Base-by-base conservation (phyloP, 352 stramenopile species). In the Phytophthora pistaciae region DNA sequence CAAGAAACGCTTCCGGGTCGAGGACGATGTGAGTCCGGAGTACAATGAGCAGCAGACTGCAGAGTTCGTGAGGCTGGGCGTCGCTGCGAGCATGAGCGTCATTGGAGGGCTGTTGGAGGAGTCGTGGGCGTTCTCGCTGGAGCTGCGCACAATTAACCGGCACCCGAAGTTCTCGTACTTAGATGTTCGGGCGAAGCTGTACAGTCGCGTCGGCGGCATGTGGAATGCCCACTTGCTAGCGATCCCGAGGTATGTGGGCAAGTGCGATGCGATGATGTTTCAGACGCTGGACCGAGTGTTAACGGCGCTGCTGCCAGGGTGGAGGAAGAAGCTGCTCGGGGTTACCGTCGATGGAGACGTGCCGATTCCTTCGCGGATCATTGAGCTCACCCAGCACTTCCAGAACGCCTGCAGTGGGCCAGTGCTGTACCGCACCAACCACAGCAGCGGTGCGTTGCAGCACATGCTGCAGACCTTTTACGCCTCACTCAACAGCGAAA, bases 71-170 rank as follows among this genome's bases (percentile, higher is more conserved):
- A 79, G 77, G 20, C 70, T 90, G 18, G 76, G 63, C 9, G 61
- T 78, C 3, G 58, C 78, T 1, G 65, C 54, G 36, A 85, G 80
- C 65, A 46, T 88, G 27, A 71, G 70, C 38, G 65, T 75, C 25
- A 49, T 87, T 14, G 57, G 76, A n/a, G 44, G 59, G 29, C 56
- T 87, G n/a, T 38, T 90, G 20, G 27, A 69, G 11, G 55, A 69
- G 9, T 72, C 72, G 10, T 87, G 78, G 82, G 72, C 58, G 7
- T 88, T 88, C 56, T 83, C 78, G 0, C 36, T 90, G 40, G 72
- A 74, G 18, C 16, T 84, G 16, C 68, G 72, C 33, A 60, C 79
- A 33, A 62, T 68, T 25, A 53, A 40, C 33, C 56, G 57, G 20
- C 56, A 56, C 5, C 61, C 56, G 16, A 38, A 73, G 18, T 57